phyloP scores from a whole-genome alignment of 1,284 basidiomycete species.

The Tranzscheliella williamsii region DNA sequence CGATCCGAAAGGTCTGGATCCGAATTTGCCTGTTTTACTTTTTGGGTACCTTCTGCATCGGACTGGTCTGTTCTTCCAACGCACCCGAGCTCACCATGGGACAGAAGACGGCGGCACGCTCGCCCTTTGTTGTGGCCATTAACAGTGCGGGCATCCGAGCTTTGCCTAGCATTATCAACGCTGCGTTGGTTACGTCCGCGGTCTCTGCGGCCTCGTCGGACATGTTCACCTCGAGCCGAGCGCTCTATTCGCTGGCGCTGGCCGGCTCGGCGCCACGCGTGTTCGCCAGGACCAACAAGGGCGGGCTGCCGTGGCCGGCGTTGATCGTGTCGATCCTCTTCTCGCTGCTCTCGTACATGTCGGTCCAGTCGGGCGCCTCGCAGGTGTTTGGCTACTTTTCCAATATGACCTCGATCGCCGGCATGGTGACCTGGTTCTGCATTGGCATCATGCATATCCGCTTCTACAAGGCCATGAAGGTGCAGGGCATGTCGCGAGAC shows the following conservation, averaged over 20 bases:
- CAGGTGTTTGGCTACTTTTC: slow-evolving; percentile 68
- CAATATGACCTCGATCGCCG: slow-evolving; percentile 71
- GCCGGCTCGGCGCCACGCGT: slow-evolving; percentile 75
- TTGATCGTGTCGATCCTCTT: slow-evolving; percentile 73
- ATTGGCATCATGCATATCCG: slow-evolving; percentile 75
- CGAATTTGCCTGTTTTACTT: slow-evolving; percentile 56
- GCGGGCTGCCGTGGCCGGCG: slow-evolving; percentile 76
- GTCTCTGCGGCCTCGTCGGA: slow-evolving; percentile 83
- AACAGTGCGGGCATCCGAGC: slow-evolving; percentile 61
- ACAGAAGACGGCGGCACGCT: slow-evolving; percentile 29
- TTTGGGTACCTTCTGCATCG: slow-evolving; percentile 63
- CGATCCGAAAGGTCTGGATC: slow-evolving; percentile 48
- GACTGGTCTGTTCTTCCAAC: slow-evolving; percentile 49
- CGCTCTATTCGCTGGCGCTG: slow-evolving; percentile 72
- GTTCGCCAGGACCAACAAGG: slow-evolving; percentile 71
- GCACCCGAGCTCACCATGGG: slow-evolving; percentile 39
- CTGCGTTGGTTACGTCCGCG: slow-evolving; percentile 74
- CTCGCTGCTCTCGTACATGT: slow-evolving; percentile 70
- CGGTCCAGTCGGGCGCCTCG: slow-evolving; percentile 55
- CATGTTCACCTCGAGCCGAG: slow-evolving; percentile 79
- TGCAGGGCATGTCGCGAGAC: slow-evolving; percentile 69
- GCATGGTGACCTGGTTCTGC: slow-evolving; percentile 81
- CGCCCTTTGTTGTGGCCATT: slow-evolving; percentile 60
- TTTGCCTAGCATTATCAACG: slow-evolving; percentile 69
- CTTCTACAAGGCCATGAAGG: slow-evolving; percentile 72